A percentile compares a stretch with the other conserved stretches of the same genome.
Conservation (phyloP, 2,329 filamentous ascomycete species). For the Magnaporthiopsis incrustans region DNA sequence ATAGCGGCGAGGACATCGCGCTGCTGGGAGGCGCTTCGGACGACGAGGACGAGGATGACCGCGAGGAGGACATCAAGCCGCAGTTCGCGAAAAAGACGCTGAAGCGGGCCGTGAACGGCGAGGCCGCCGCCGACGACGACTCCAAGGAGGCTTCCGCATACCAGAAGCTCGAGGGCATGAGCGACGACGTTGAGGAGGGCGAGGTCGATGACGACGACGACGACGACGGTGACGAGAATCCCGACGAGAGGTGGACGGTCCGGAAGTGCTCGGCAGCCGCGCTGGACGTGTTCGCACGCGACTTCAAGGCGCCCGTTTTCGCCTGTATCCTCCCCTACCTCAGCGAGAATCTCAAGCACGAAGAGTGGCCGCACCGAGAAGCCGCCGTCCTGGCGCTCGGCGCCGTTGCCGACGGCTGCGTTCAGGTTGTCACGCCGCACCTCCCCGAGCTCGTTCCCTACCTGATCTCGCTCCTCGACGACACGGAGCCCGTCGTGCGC, state of each 20-base stretch:
- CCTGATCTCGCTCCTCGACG: constrained; percentile 75
- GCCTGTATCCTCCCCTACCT: constrained; percentile 87
- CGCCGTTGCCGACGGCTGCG: constrained; percentile 90
- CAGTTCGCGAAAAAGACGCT: constrained; percentile 68
- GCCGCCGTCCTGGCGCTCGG: constrained; percentile 90
- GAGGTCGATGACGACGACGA: constrained; percentile 65
- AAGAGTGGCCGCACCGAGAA: constrained; percentile 87
- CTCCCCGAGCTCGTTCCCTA: constrained; percentile 86
- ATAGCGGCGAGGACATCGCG: constrained; percentile 86
- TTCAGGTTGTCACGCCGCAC: constrained; percentile 82
- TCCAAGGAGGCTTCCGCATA: constrained; percentile 40
- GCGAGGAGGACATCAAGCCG: constrained; percentile 84
- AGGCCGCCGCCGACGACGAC: constrained; percentile 40
- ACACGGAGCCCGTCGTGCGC: constrained; percentile 81
- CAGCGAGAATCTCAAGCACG: constrained; percentile 78
- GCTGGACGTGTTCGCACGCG: constrained; percentile 84
- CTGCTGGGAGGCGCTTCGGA: constrained; percentile 76
- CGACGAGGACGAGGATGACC: constrained; percentile 87
- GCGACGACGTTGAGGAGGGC: constrained; percentile 78
- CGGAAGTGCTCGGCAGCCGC: constrained; percentile 96
- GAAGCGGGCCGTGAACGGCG: constrained; percentile 44
- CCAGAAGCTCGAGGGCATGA: constrained; percentile 48
- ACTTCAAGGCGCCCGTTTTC: constrained; percentile 84
- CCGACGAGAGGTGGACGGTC: constrained; percentile 90
- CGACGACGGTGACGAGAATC: constrained; percentile 69